Conservation (phyloP, 2,329 filamentous ascomycete genomes). For the Fulvia fulva region DNA sequence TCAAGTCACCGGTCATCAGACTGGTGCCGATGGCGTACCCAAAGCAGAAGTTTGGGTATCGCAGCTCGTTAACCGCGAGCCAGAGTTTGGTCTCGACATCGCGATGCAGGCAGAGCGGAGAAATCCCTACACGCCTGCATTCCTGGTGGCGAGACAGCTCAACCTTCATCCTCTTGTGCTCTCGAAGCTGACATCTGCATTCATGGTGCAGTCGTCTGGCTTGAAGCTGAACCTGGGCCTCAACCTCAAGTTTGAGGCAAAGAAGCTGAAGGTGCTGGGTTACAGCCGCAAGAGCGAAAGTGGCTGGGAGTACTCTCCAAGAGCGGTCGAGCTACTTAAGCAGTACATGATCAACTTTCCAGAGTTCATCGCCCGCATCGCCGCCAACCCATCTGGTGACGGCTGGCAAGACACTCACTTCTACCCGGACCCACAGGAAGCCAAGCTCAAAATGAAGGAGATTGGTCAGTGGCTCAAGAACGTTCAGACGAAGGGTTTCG, state of each 20-base stretch:
- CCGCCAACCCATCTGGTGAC: conserved; percentile 78
- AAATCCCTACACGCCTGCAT: conserved; percentile 80
- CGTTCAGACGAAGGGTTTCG: conserved; percentile 85
- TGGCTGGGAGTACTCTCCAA: conserved; percentile 93
- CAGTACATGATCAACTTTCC: conserved; percentile 93
- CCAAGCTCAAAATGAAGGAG: conserved; percentile 81
- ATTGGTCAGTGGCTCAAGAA: conserved; percentile 91
- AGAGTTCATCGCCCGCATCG: conserved; percentile 87
- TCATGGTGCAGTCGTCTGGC: conserved; percentile 77
- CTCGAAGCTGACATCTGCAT: conserved; percentile 94
- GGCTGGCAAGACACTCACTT: conserved; percentile 82
- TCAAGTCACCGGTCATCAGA: conserved; percentile 69
- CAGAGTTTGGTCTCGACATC: conserved; percentile 74
- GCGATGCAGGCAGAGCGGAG: conserved; percentile 65
- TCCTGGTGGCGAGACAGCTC: conserved; percentile 77
- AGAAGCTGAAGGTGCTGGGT: conserved; percentile 91
- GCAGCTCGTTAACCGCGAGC: conserved; percentile 66
- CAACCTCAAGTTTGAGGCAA: conserved; percentile 94
- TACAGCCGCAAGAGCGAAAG: conserved; percentile 82
- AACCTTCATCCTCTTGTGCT: conserved; percentile 79
- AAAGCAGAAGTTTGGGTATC: conserved; percentile 79
- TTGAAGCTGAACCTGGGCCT: conserved; percentile 84
- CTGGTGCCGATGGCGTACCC: conserved; percentile 54
- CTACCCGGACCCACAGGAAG: conserved; percentile 68
- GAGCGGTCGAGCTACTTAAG: conserved; percentile 73